Base-by-base conservation (phyloP, 2,329 filamentous ascomycete species). In the Colletotrichum falcatum region DNA sequence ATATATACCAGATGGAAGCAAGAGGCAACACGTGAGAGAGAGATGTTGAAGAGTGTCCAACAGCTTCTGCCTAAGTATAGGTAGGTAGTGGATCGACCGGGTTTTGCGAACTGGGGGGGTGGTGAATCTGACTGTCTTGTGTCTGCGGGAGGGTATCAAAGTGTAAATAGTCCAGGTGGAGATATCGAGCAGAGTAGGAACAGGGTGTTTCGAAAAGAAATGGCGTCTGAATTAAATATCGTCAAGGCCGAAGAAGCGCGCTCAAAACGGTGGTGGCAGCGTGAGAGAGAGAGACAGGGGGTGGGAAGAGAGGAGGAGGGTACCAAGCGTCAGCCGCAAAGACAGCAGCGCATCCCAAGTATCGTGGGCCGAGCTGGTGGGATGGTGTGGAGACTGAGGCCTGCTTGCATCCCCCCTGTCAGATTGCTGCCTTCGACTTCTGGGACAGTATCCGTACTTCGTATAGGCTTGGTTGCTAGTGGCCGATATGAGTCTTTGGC, bases 201-300 rank as follows among this genome's bases (percentile, higher is more conserved):
- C 33, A 48, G 26, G 14, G 16, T 26, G 55, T 51, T 35, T 60
- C 54, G 6, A 42, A 53, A 65, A 18, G 67, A 67, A 51, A 37
- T 35, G 56, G 46, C 53, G 58, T 70, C 67, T 58, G 64, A 63
- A 67, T 54, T 70, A 70, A 68, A 60, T 70, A 67, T 70, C 64
- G 63, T 66, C 56, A 18, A 11, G 33, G 42, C 35, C 46, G 54
- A 35, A 53, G 48, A 64, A 62, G 60, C 63, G 46, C 58, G 46
- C 56, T 28, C 64, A 42, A 9, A 18, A 26, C 37, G 51, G 60
- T 5, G 14, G 35, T 55, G 46, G 55, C 46, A 60, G 56, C 54
- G 55, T 49, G 44, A n/a, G 18, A 26, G 37, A 30, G 18, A 33
- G 37, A 49, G n/a, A 26, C 48, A 54, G 48, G 44, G 18, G 48